These are phyloP conservation scores for Venturia pyrina DNA, from an alignment of 2,329 filamentous ascomycete species.

Conservation along the genomic window DNA sequence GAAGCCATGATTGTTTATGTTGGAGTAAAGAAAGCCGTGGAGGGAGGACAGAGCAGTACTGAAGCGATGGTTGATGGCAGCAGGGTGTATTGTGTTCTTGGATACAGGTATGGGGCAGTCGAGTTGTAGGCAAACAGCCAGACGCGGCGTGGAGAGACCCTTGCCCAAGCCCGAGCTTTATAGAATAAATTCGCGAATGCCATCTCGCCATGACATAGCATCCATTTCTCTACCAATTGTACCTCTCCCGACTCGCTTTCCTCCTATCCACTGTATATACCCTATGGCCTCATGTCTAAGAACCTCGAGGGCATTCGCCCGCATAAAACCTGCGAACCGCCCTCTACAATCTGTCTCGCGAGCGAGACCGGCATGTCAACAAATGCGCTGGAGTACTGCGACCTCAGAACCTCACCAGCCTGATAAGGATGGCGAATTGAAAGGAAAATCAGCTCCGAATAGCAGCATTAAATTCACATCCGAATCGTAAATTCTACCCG, in stretches of 20 bases:
- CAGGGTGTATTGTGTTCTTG: neutral
- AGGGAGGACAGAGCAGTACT: neutral
- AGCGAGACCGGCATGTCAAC: constrained; percentile 19
- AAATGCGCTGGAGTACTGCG: constrained; percentile 30
- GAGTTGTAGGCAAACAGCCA: neutral
- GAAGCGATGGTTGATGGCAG: constrained; percentile 3
- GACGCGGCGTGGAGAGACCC: constrained; percentile 4
- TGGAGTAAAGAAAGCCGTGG: neutral
- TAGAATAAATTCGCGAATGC: neutral
- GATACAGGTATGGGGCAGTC: neutral
- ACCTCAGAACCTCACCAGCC: constrained; percentile 32
- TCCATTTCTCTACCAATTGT: neutral
- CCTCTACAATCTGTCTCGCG: constrained; percentile 1
- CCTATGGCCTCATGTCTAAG: constrained; percentile 21
- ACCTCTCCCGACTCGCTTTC: neutral
- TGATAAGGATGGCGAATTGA: constrained; percentile 25
- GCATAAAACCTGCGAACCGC: neutral
- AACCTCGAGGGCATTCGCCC: neutral
- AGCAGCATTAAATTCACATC: constrained; percentile 64
- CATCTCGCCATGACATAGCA: neutral
- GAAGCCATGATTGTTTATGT: constrained; percentile 58
- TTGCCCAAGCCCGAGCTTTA: neutral
- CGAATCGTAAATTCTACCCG: constrained; percentile 49
- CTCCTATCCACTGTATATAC: neutral
- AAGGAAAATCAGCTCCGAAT: constrained; percentile 24